Conservation (phyloP, 768 basidiomycete genomes). For the Suillus discolor region DNA sequence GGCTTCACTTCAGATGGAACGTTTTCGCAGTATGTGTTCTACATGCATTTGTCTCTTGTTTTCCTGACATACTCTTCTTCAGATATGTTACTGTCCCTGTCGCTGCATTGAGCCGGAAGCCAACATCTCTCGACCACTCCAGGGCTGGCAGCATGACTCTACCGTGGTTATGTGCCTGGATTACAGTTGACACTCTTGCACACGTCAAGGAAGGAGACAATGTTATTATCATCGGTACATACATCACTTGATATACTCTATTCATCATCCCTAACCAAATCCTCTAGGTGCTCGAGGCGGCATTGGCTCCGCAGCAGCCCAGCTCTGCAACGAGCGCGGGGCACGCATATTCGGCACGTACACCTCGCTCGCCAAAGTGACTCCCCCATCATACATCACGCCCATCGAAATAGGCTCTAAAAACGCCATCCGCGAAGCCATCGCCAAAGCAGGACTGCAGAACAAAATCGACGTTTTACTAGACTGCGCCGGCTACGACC, state of each 20-base stretch:
- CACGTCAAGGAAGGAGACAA: slow-evolving; percentile 35
- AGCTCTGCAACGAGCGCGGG: slow-evolving; percentile 33
- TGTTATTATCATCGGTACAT: slow-evolving; percentile 34
- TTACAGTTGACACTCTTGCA: slow-evolving; percentile 37
- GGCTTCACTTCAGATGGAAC: slow-evolving; percentile 36
- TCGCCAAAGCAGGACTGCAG: slow-evolving; percentile 26
- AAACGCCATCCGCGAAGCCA: slow-evolving; percentile 33
- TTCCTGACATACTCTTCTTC: background rate
- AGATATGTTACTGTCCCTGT: slow-evolving; percentile 35
- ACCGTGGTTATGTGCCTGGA: slow-evolving; percentile 39
- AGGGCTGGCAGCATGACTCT: slow-evolving; percentile 37
- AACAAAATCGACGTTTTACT: slow-evolving; percentile 36
- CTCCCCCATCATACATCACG: slow-evolving; percentile 29
- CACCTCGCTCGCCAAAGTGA: slow-evolving; percentile 28
- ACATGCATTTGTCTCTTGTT: background rate
- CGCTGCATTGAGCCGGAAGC: slow-evolving; percentile 32
- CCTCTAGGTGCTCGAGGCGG: slow-evolving; percentile 35
- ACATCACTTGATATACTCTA: background rate
- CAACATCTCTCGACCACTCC: slow-evolving; percentile 24
- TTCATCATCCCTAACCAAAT: background rate
- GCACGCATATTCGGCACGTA: slow-evolving; percentile 38
- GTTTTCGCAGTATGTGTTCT: slow-evolving; percentile 35
- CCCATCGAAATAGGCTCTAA: slow-evolving; percentile 35
- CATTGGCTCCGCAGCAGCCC: slow-evolving; percentile 36
- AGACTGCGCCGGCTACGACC: slow-evolving; percentile 36